These are phyloP conservation scores for Boletus pseudo-olivaceus DNA, from an alignment of 768 basidiomycete species.

Conservation along the genomic window DNA sequence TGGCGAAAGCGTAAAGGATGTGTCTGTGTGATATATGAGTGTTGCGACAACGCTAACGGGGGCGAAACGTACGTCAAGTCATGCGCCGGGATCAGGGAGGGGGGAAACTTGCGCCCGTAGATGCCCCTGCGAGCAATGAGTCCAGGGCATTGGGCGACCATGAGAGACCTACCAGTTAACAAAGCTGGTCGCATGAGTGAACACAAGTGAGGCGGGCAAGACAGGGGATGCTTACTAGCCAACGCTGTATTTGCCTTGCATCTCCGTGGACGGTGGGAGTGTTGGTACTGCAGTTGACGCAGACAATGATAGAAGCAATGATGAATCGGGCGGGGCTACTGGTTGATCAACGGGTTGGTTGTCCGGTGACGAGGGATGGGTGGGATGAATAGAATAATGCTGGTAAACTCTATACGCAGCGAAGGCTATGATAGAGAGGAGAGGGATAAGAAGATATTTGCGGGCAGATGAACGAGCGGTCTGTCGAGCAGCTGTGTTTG, in stretches of 20 bases:
- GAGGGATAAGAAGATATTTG: conserved; percentile 35
- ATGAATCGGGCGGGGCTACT: conserved; percentile 5
- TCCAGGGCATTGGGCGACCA: background rate
- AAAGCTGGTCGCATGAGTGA: conserved; percentile 44
- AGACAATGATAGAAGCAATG: conserved; percentile 5
- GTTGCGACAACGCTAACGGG: background rate
- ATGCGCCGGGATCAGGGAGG: conserved; percentile 73
- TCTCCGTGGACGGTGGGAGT: conserved; percentile 33
- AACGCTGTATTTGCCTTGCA: conserved; percentile 65
- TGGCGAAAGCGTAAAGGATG: conserved; percentile 91
- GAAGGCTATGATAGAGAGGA: conserved; percentile 36
- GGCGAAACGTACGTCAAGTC: conserved; percentile 72
- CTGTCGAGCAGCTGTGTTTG: conserved; percentile 18
- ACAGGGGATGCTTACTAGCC: conserved; percentile 61
- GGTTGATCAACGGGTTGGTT: conserved; percentile 17
- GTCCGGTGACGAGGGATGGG: conserved; percentile 1
- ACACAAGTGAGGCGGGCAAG: conserved; percentile 7
- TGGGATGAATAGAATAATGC: conserved; percentile 27
- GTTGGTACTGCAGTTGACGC: conserved; percentile 6
- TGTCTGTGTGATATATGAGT: conserved; percentile 47
- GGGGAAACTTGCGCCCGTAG: conserved; percentile 90
- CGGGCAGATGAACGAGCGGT: conserved; percentile 25
- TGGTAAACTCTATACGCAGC: conserved; percentile 43
- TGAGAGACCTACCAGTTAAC: conserved; percentile 61
- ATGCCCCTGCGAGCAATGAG: conserved; percentile 66